phyloP scores from a whole-genome alignment of 768 basidiomycete species.

The Kwoniella dendrophila region DNA sequence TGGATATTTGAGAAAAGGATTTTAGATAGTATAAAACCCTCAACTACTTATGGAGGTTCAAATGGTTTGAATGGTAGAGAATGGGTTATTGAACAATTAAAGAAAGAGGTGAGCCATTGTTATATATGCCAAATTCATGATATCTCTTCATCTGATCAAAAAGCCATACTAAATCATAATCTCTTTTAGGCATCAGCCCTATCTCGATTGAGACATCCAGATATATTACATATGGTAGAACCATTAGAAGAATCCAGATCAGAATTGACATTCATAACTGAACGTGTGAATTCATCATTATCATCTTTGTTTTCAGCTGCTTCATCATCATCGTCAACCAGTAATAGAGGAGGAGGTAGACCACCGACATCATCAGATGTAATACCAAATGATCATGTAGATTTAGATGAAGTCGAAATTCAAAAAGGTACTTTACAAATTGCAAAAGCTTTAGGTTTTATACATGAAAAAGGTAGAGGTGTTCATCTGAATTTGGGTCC shows the following conservation, averaged over 20 bases:
- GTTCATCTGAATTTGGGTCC: constrained; percentile 89
- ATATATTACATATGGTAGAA: constrained; percentile 95
- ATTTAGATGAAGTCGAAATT: constrained; percentile 97
- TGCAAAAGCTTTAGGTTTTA: constrained; percentile 64
- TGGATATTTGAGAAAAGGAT: constrained; percentile 88
- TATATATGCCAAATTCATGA: neutral
- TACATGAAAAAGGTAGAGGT: constrained; percentile 86
- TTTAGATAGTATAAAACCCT: constrained; percentile 69
- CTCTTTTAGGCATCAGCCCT: constrained; percentile 80
- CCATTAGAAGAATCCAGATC: constrained; percentile 89
- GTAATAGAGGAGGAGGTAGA: constrained; percentile 9
- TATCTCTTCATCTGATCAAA: neutral
- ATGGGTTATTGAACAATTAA: constrained; percentile 77
- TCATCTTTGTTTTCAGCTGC: constrained; percentile 54
- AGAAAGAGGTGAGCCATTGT: constrained; percentile 68
- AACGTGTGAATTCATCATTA: constrained; percentile 80
- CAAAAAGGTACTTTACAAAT: constrained; percentile 95
- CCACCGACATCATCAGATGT: constrained; percentile 59
- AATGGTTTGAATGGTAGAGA: constrained; percentile 62
- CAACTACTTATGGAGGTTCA: constrained; percentile 51
- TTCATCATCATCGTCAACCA: too few species aligned
- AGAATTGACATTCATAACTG: constrained; percentile 90
- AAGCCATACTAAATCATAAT: neutral
- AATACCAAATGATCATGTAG: constrained; percentile 55
- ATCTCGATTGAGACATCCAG: constrained; percentile 85